Conservation (phyloP, 108 stramenopile species). For the Schizochytrium sp. region DNA sequence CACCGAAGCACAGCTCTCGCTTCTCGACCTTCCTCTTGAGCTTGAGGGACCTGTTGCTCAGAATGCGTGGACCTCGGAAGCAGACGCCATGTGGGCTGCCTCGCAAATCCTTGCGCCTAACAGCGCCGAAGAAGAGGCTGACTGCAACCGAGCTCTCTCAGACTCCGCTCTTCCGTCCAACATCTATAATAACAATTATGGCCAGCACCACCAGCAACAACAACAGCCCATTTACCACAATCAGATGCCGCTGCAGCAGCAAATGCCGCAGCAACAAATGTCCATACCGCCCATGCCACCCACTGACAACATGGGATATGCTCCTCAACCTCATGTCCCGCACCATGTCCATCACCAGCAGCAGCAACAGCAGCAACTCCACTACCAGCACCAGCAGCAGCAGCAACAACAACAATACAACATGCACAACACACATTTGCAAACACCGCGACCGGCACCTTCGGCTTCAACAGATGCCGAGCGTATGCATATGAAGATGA, state of each 20-base stretch:
- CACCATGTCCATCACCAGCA: not conserved
- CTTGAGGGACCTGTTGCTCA: not conserved
- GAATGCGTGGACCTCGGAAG: not conserved
- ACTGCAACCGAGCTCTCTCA: conserved; percentile 31
- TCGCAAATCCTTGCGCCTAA: conserved; percentile 22
- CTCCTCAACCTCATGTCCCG: not conserved
- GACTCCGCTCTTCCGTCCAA: conserved; percentile 9
- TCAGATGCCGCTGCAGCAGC: not conserved
- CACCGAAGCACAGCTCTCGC: not conserved
- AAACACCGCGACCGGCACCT: too few species aligned
- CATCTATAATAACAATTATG: not conserved
- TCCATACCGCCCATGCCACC: too few species aligned
- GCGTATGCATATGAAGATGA: too few species aligned
- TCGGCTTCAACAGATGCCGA: too few species aligned
- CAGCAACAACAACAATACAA: not conserved
- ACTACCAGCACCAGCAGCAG: not conserved
- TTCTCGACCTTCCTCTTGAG: conserved; percentile 6
- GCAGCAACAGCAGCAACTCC: not conserved
- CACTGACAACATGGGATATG: too few species aligned
- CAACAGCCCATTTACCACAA: not conserved
- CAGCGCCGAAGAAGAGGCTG: not conserved
- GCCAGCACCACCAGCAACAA: not conserved
- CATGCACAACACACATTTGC: not conserved
- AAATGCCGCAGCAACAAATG: not conserved
- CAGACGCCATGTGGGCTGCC: conserved; percentile 39